Conservation (phyloP, 78 protist genomes). For the Dictyostelium citrinum region DNA sequence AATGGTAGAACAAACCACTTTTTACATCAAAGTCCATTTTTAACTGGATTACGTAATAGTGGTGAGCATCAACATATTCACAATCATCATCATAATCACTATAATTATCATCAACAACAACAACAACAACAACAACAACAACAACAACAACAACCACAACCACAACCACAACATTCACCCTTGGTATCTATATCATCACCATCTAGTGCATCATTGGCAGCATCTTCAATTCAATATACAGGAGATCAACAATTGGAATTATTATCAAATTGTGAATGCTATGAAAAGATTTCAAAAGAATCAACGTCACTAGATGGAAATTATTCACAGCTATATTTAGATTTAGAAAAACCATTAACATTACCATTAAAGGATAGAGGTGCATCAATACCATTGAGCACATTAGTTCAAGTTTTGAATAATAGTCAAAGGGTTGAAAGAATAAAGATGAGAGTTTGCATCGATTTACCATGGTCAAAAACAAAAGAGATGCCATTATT, state of each 20-base stretch:
- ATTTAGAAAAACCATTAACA: constrained; percentile 67
- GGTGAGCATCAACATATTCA: neutral
- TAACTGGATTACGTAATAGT: constrained; percentile 7
- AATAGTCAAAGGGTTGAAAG: neutral
- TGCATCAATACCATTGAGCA: constrained; percentile 19
- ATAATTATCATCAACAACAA: neutral
- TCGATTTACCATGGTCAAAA: constrained; percentile 55
- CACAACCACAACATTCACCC: neutral
- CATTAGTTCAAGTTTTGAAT: neutral
- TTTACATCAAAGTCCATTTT: neutral
- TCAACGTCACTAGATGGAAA: neutral
- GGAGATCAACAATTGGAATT: neutral
- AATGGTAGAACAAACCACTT: neutral
- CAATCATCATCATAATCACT: neutral
- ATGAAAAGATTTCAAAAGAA: neutral
- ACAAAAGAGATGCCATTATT: constrained; percentile 2
- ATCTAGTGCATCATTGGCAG: neutral
- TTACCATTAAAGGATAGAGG: constrained; percentile 42
- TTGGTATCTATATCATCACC: neutral
- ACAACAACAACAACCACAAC: neutral
- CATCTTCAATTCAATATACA: neutral
- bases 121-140: neutral
- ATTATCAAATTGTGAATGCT: neutral
- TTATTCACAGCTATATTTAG: neutral
- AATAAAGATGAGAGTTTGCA: constrained; percentile 42